Conservation (phyloP, 305 asterid species). For the Euphrasia arctica region DNA sequence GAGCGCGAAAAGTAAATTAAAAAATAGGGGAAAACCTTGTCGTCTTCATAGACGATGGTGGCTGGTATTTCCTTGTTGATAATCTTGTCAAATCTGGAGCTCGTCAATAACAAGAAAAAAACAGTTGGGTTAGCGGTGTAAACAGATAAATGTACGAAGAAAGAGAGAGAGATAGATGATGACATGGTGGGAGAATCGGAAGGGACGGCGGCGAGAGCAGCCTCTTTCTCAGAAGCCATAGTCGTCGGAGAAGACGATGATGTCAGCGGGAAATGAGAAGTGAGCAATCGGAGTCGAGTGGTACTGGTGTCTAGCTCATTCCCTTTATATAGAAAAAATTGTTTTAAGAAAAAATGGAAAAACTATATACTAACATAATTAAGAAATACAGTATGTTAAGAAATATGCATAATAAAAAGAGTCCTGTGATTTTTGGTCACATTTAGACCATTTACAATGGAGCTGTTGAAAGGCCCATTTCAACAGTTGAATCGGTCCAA, state of each 20-base stretch:
- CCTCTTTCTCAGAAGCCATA: slow-evolving; percentile 92
- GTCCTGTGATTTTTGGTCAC: too few species aligned
- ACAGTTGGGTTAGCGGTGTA: background rate
- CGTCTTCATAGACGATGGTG: slow-evolving; percentile 70
- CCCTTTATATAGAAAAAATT: too few species aligned
- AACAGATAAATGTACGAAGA: background rate
- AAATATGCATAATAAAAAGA: too few species aligned
- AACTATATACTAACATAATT: too few species aligned
- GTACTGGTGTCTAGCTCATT: background rate
- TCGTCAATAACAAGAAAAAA: slow-evolving; percentile 12
- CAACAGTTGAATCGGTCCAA: too few species aligned
- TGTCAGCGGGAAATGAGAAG: background rate
- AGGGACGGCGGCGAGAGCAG: slow-evolving; percentile 72
- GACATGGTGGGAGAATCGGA: slow-evolving; percentile 79
- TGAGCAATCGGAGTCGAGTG: background rate
- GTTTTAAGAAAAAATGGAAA: too few species aligned
- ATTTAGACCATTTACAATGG: too few species aligned
- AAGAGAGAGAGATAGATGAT: background rate
- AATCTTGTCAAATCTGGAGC: slow-evolving; percentile 78
- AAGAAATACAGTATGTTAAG: too few species aligned
- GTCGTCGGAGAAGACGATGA: slow-evolving; percentile 12
- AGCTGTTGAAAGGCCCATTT: too few species aligned
- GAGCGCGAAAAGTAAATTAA: background rate
- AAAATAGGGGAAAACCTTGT: slow-evolving; percentile 39
- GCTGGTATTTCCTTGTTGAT: slow-evolving; percentile 77